phyloP scores from a whole-genome alignment of 1,284 basidiomycete species.

The Anthracocystis setariae region DNA sequence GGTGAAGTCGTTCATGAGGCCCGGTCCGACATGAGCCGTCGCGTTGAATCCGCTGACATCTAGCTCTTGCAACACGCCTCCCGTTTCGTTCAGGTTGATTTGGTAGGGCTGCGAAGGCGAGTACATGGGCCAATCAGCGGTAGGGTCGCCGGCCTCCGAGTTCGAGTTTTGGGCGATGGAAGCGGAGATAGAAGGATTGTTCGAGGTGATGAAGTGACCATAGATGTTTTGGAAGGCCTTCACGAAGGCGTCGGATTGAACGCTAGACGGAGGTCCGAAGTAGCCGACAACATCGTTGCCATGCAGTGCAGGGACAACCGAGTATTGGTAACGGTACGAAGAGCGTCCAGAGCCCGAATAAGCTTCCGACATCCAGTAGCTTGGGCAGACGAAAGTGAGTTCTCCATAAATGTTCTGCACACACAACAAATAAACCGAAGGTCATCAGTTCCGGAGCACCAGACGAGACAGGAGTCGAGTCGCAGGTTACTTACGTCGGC shows the following conservation, averaged over 20 bases:
- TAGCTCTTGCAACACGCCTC: slow-evolving; percentile 5
- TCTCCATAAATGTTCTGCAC: slow-evolving; percentile 37
- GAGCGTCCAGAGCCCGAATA: slow-evolving; percentile 29
- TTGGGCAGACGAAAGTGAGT: slow-evolving; percentile 40
- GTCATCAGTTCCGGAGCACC: no score
- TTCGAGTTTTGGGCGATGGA: slow-evolving; percentile 7
- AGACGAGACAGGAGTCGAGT: background rate
- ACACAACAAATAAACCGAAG: background rate
- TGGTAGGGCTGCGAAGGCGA: slow-evolving; percentile 18
- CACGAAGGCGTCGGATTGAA: slow-evolving; percentile 19
- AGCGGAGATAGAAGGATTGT: slow-evolving; percentile 29
- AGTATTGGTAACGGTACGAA: slow-evolving; percentile 38
- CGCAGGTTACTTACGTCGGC: slow-evolving; percentile 23
- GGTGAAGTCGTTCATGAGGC: slow-evolving; percentile 8
- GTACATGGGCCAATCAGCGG: slow-evolving; percentile 30
- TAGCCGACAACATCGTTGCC: slow-evolving; percentile 32
- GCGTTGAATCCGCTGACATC: background rate
- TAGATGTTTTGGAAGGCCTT: slow-evolving; percentile 38
- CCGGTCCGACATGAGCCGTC: slow-evolving; percentile 5
- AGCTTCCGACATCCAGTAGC: slow-evolving; percentile 43
- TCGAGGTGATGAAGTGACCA: slow-evolving; percentile 34
- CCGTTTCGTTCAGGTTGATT: slow-evolving; percentile 42
- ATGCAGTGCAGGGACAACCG: slow-evolving; percentile 33
- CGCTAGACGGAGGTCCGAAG: slow-evolving; percentile 22
- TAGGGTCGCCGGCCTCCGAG: slow-evolving; percentile 10